Conservation (phyloP, 495 filamentous ascomycete genomes). For the Penicillium paradoxum region DNA sequence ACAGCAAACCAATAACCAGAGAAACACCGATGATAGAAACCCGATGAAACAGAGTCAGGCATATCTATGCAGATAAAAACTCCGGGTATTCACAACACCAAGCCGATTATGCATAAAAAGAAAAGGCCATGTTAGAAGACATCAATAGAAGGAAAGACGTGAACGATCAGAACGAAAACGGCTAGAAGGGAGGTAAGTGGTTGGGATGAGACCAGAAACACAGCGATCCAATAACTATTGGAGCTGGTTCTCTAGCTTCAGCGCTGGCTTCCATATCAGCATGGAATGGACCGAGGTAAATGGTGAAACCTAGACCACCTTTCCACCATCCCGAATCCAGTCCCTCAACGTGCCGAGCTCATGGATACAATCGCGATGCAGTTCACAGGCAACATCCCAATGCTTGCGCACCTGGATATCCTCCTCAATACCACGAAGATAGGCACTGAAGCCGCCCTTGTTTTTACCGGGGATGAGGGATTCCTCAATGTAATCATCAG, state of each 20-base stretch:
- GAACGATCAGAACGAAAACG: neutral
- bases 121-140: neutral
- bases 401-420: slow-evolving; percentile 57
- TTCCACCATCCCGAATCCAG: slow-evolving; percentile 40
- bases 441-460: slow-evolving; percentile 50
- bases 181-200: neutral
- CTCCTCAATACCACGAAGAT: slow-evolving; percentile 57
- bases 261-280: neutral
- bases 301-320: slow-evolving; percentile 18
- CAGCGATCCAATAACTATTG: no score
- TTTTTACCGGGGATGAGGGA: slow-evolving; percentile 23
- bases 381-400: slow-evolving; percentile 61
- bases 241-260: no score
- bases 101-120: slow-evolving; percentile 3
- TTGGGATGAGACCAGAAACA: neutral
- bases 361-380: slow-evolving; percentile 56
- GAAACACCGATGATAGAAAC: neutral
- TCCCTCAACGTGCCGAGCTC: slow-evolving; percentile 55
- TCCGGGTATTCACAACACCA: slow-evolving; percentile 11
- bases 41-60: neutral
- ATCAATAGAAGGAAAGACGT: neutral
- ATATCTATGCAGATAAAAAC: slow-evolving; percentile 1
- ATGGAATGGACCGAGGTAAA: neutral
- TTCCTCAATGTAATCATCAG: slow-evolving; percentile 23
- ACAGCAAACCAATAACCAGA: neutral